Percentiles rank a stretch among this genome's conserved stretches.
phyloP scores from a whole-genome alignment of 148 eudicot species.

The Diospyros kaki region DNA sequence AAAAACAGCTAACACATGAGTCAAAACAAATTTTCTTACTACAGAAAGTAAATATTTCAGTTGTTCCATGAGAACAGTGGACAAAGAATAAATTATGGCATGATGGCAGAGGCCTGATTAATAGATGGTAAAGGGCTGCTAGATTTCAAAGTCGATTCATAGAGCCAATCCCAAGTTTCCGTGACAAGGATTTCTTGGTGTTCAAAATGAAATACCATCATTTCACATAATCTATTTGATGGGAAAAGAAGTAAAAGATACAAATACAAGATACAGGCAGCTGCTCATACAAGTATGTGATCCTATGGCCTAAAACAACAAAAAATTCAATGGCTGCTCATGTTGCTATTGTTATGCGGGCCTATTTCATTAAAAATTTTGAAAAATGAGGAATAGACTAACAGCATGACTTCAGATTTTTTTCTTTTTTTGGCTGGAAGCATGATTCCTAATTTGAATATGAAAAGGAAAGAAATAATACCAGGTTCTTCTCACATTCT shows the following conservation, averaged over 20 bases:
- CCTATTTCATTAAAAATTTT: not conserved
- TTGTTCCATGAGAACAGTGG: not conserved
- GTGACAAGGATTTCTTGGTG: not conserved
- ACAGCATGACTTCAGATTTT: not conserved
- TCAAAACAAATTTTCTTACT: not conserved
- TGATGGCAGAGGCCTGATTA: not conserved
- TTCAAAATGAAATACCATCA: not conserved
- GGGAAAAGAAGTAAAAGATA: not conserved
- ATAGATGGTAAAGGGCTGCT: not conserved
- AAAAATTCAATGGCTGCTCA: too few species aligned
- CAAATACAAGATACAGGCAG: not conserved
- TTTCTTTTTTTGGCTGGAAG: not conserved
- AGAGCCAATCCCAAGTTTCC: not conserved
- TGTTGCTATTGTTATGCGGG: not conserved
- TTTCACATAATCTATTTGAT: not conserved
- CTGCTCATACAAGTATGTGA: not conserved
- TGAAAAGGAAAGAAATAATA: slow-evolving; percentile 7
- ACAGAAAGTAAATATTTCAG: not conserved
- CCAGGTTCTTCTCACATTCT: slow-evolving; percentile 19
- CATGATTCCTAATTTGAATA: not conserved
- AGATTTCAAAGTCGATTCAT: not conserved
- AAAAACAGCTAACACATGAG: not conserved
- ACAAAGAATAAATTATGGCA: not conserved
- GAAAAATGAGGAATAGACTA: not conserved
- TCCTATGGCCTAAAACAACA: too few species aligned